Conservation (phyloP, 78 protist species). For the Chrysochromulina parva region DNA sequence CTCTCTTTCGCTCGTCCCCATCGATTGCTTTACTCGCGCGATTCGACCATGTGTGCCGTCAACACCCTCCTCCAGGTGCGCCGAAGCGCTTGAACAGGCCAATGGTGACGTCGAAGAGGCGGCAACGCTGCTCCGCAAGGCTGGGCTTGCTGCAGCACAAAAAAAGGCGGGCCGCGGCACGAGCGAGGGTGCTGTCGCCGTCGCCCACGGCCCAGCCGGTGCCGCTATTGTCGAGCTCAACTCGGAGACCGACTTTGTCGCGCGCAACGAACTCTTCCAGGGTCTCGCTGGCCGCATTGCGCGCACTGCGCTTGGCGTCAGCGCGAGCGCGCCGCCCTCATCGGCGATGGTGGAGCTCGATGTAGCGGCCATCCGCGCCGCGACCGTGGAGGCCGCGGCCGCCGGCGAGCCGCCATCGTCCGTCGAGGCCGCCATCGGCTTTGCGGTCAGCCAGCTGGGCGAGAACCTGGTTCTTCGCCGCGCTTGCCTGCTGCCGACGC, state of each 20-base stretch:
- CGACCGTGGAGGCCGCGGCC: not conserved
- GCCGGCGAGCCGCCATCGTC: too few species aligned
- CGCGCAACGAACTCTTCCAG: not conserved
- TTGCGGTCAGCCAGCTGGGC: not conserved
- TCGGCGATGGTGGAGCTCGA: not conserved
- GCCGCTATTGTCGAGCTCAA: conserved; percentile 6
- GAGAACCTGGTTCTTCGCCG: not conserved
- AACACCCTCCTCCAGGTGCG: not conserved
- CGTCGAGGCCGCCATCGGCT: not conserved
- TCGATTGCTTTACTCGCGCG: too few species aligned
- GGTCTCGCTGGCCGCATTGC: not conserved
- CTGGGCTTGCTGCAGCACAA: not conserved
- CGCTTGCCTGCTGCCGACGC: not conserved
- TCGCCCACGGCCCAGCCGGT: not conserved
- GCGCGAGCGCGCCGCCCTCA: not conserved
- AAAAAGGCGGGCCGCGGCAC: conserved; percentile 12
- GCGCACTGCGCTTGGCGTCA: not conserved
- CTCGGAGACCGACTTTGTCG: conserved; percentile 29
- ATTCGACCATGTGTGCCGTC: not conserved
- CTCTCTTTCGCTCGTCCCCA: too few species aligned
- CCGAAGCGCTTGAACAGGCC: not conserved
- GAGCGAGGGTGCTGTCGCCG: not conserved
- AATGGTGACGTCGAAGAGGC: conserved; percentile 2
- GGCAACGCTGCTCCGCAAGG: not conserved
- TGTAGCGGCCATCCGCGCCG: not conserved